Percentiles rank a stretch among this genome's conserved stretches.
These are phyloP conservation scores for Amanita muscaria DNA, from an alignment of 768 basidiomycete species.

Conservation along the genomic window DNA sequence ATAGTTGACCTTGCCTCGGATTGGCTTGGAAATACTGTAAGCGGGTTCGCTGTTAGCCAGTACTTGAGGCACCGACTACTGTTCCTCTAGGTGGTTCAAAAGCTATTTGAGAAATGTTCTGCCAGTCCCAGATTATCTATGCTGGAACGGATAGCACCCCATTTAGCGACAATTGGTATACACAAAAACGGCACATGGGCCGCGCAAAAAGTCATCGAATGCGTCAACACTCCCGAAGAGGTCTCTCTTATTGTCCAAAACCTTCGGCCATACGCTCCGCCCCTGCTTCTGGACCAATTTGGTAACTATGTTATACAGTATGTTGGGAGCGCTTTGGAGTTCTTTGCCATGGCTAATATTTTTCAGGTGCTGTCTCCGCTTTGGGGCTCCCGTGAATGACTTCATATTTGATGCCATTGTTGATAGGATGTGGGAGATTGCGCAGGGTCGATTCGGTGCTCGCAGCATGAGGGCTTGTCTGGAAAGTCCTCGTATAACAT, in stretches of 20 bases:
- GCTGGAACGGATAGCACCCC: constrained; percentile 89
- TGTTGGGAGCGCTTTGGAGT: constrained; percentile 24
- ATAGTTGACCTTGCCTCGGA: constrained; percentile 93
- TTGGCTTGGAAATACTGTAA: constrained; percentile 94
- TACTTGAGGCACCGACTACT: neutral
- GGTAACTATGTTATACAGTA: constrained; percentile 92
- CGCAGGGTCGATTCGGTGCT: constrained; percentile 95
- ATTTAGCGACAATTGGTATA: constrained; percentile 94
- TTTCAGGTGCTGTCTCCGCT: constrained; percentile 77
- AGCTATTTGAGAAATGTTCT: constrained; percentile 89
- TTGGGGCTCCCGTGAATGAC: constrained; percentile 82
- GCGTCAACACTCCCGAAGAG: constrained; percentile 82
- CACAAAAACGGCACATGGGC: constrained; percentile 99
- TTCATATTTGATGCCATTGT: constrained; percentile 98
- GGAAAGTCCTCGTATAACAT: constrained; percentile 78
- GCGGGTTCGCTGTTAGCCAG: constrained; percentile 14
- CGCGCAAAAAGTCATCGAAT: constrained; percentile 98
- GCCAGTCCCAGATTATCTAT: constrained; percentile 71
- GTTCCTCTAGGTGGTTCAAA: constrained; percentile 74
- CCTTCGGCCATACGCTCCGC: constrained; percentile 84
- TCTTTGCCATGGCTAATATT: constrained; percentile 2
- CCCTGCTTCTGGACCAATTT: constrained; percentile 88
- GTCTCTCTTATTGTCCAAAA: constrained; percentile 78
- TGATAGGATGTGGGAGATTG: constrained; percentile 97
- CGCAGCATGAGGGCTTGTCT: constrained; percentile 96